These are phyloP conservation scores for Cyberlindnera misumaiensis DNA, from an alignment of 805 yeast species.

Conservation along the genomic window DNA sequence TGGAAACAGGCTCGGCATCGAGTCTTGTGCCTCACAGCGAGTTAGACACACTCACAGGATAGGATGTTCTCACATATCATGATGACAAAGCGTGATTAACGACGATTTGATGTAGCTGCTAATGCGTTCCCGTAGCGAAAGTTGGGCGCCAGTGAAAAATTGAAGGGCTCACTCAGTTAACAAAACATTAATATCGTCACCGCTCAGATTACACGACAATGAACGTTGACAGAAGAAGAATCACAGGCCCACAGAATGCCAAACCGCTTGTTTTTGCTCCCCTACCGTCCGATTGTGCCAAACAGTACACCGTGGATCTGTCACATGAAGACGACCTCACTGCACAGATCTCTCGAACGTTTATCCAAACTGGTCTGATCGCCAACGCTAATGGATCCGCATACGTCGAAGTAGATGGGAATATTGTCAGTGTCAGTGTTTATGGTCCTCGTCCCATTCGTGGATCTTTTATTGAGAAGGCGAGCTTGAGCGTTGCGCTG, in stretches of 20 bases:
- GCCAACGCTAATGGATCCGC: slow-evolving; percentile 79
- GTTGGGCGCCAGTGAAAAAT: too few relatives aligned
- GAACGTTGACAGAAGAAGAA: slow-evolving; percentile 65
- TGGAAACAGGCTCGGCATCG: neutral
- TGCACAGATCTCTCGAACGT: slow-evolving; percentile 31
- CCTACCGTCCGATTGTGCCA: slow-evolving; percentile 12
- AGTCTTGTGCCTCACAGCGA: neutral
- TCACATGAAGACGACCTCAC: slow-evolving; percentile 24
- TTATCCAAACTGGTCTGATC: slow-evolving; percentile 56
- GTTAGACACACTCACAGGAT: slow-evolving; percentile 1
- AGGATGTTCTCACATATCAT: neutral
- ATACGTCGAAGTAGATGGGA: slow-evolving; percentile 55
- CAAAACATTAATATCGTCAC: too few relatives aligned
- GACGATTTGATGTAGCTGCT: too few relatives aligned
- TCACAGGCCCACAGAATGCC: slow-evolving; percentile 75
- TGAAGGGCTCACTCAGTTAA: too few relatives aligned
- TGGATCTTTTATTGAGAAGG: slow-evolving; percentile 63
- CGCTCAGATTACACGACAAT: slow-evolving; percentile 1
- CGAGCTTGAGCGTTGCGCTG: slow-evolving; percentile 50
- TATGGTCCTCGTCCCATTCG: slow-evolving; percentile 87
- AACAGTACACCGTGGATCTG: slow-evolving; percentile 8
- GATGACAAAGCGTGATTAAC: too few relatives aligned
- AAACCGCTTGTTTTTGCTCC: slow-evolving; percentile 39
- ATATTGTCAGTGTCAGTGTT: slow-evolving; percentile 51
- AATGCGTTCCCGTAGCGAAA: too few relatives aligned